These are phyloP conservation scores for Neoboletus magnificus DNA, from an alignment of 768 basidiomycete genomes.

Conservation along the genomic window DNA sequence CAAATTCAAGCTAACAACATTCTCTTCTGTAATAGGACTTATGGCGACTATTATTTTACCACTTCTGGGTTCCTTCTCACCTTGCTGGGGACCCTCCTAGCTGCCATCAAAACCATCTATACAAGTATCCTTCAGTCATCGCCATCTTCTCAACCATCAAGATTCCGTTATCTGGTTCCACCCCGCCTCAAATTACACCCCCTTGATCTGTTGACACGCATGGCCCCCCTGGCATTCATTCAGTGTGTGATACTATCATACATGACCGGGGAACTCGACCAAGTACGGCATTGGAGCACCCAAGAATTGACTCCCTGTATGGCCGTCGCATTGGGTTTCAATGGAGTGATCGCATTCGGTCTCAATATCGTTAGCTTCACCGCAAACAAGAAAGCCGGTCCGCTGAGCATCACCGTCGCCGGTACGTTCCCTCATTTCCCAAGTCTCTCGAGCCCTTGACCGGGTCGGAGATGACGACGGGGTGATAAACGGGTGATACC, in stretches of 20 bases:
- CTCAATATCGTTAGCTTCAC: slow-evolving; percentile 94
- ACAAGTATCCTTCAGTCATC: slow-evolving; percentile 77
- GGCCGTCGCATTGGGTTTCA: slow-evolving; percentile 58
- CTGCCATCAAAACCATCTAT: slow-evolving; percentile 89
- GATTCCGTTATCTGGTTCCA: slow-evolving; percentile 25
- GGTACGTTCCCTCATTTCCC: slow-evolving; percentile 42
- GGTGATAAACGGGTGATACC: not conserved
- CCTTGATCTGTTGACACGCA: slow-evolving; percentile 82
- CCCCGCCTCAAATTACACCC: slow-evolving; percentile 56
- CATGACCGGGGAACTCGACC: slow-evolving; percentile 73
- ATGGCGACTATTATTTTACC: slow-evolving; percentile 94
- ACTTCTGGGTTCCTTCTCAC: slow-evolving; percentile 82
- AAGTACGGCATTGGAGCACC: slow-evolving; percentile 48
- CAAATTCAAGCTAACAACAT: not conserved
- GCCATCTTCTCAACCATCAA: slow-evolving; percentile 16
- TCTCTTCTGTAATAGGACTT: slow-evolving; percentile 57
- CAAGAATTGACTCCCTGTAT: slow-evolving; percentile 39
- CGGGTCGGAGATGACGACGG: not conserved
- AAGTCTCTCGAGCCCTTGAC: not conserved
- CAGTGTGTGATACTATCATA: slow-evolving; percentile 81
- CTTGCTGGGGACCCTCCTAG: slow-evolving; percentile 84
- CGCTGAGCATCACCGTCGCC: slow-evolving; percentile 88
- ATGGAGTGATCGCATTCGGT: slow-evolving; percentile 86
- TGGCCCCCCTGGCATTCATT: slow-evolving; percentile 89
- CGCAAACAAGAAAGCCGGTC: slow-evolving; percentile 90